Conservation (phyloP, 257 asterid genomes). For the Orobanche coerulescens region DNA sequence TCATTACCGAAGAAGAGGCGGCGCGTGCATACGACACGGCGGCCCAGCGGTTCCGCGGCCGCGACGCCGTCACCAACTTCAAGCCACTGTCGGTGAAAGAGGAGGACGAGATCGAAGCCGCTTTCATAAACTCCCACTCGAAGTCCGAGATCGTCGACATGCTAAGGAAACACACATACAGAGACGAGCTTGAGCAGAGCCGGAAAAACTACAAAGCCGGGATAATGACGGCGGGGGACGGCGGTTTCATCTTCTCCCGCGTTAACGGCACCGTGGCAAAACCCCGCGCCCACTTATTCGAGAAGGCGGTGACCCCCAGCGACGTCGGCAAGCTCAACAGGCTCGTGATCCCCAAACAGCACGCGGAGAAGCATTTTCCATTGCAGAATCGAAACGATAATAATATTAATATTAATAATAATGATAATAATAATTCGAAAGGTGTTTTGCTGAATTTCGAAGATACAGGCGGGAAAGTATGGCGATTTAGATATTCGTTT, state of each 20-base stretch:
- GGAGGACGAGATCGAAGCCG: constrained; percentile 34
- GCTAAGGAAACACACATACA: constrained; percentile 76
- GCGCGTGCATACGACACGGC: constrained; percentile 83
- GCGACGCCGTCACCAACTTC: constrained; percentile 78
- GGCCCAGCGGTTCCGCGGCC: constrained; percentile 84
- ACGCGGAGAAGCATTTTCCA: constrained; percentile 72
- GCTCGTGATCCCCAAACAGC: constrained; percentile 70
- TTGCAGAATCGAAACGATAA: constrained; percentile 34
- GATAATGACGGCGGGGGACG: background rate
- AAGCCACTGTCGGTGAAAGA: constrained; percentile 35
- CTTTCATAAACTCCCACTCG: constrained; percentile 57
- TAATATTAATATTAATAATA: too few species aligned
- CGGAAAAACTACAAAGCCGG: constrained; percentile 30
- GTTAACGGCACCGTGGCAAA: constrained; percentile 14
- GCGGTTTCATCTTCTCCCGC: constrained; percentile 4
- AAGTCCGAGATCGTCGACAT: constrained; percentile 82
- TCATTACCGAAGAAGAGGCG: constrained; percentile 76
- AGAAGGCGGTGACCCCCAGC: constrained; percentile 76
- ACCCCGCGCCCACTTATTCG: constrained; percentile 58
- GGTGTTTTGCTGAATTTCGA: constrained; percentile 62
- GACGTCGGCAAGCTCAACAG: constrained; percentile 69
- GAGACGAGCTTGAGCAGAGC: constrained; percentile 70
- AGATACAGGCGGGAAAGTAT: constrained; percentile 57
- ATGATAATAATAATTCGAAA: constrained; percentile 29
- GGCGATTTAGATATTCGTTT: constrained; percentile 75